A percentile compares a stretch with the other conserved stretches of the same genome.
Evolutionary conservation across 192 early-diverging fungal genomes (phyloP).

Genomic region (Backusella mclennaniae): DNA sequence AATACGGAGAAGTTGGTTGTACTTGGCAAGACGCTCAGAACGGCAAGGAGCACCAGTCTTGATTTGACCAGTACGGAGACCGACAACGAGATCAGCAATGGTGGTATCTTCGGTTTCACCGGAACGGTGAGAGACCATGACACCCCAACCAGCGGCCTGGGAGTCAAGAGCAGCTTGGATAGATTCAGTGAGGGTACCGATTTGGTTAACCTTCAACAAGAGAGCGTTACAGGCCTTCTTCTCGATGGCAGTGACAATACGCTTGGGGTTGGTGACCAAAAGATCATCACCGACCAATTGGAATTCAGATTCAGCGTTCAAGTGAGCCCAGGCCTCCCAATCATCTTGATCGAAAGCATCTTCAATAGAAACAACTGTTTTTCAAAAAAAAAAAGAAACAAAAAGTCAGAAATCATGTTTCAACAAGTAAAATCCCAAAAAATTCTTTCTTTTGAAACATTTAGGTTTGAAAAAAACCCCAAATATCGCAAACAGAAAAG

Average conservation of each 20-base stretch:
- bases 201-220: constrained; percentile 98
- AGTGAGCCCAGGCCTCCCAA: no score
- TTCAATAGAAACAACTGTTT: no score
- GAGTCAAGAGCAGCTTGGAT: constrained; percentile 80
- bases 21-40: constrained; percentile 96
- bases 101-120: constrained; percentile 98
- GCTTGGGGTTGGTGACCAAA: constrained; percentile 95
- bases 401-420: no score
- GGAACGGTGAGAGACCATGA: constrained; percentile 99
- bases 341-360: no score
- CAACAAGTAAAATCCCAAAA: no score
- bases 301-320: no score
- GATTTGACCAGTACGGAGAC: constrained; percentile 94
- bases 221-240: constrained; percentile 94
- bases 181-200: constrained; percentile 94
- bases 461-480: no score
- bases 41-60: constrained; percentile 99
- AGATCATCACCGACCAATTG: constrained; percentile 85
- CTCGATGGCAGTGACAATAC: constrained; percentile 85
- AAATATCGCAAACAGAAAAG: constrained; percentile 26
- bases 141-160: constrained; percentile 92
- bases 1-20: constrained; percentile 98
- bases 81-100: constrained; percentile 97
- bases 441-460: no score
- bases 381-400: no score